phyloP scores from a whole-genome alignment of 2,329 filamentous ascomycete genomes.

The Macrophomina tecta region DNA sequence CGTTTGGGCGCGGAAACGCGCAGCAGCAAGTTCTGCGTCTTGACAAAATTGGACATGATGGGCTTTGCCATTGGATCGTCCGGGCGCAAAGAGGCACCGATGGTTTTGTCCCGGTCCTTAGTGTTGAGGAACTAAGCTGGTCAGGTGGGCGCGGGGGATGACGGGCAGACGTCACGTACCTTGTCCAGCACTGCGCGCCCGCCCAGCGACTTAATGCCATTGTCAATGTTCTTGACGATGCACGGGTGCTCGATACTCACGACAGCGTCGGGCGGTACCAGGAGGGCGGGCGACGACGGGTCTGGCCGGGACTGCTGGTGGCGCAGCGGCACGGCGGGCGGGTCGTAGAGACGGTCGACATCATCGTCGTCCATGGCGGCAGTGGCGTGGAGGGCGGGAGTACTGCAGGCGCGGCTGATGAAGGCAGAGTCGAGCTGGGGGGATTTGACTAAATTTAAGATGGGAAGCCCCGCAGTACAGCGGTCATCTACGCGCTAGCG shows the following conservation, averaged over 20 bases:
- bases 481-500: constrained; percentile 22
- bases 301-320: not conserved
- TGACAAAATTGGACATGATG: constrained; percentile 75
- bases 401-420: constrained; percentile 20
- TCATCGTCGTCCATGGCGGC: constrained; percentile 21
- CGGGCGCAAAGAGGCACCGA: constrained; percentile 77
- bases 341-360: constrained; percentile 22
- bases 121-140: constrained; percentile 27
- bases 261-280: constrained; percentile 59
- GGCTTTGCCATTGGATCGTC: constrained; percentile 80
- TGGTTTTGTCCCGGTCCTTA: constrained; percentile 44
- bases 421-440: not conserved
- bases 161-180: constrained; percentile 44
- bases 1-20: constrained; percentile 86
- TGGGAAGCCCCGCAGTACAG: constrained; percentile 13
- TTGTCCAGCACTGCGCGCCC: constrained; percentile 61
- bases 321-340: not conserved
- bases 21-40: constrained; percentile 82
- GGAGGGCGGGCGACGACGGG: constrained; percentile 50
- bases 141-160: not conserved
- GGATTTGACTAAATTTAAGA: constrained; percentile 18
- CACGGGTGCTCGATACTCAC: constrained; percentile 72
- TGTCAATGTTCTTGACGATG: constrained; percentile 68
- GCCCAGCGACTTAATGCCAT: constrained; percentile 67
- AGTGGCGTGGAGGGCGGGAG: not conserved